A percentile compares a stretch with the other conserved stretches of the same genome.
These are phyloP conservation scores for Echium plantagineum DNA, from an alignment of 257 asterid species.

Conservation along the genomic window DNA sequence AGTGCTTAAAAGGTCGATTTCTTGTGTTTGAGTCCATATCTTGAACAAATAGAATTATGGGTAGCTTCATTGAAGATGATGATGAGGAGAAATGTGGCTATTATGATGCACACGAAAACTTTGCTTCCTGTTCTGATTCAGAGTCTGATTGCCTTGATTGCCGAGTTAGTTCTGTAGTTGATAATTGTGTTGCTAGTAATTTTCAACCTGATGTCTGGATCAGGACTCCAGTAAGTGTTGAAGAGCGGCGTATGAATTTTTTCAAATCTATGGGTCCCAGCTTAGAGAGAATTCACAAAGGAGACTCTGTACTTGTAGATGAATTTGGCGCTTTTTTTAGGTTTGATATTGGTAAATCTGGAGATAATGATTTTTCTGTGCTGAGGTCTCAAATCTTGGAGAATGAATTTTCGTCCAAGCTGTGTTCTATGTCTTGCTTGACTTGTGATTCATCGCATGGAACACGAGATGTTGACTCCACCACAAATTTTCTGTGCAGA, in stretches of 20 bases:
- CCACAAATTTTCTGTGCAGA: slow-evolving; percentile 17
- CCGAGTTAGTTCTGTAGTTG: slow-evolving; percentile 8
- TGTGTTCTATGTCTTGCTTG: slow-evolving; percentile 37
- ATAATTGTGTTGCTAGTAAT: slow-evolving; percentile 18
- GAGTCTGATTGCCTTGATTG: slow-evolving; percentile 14
- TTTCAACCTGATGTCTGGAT: slow-evolving; percentile 49
- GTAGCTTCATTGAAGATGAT: slow-evolving; percentile 30
- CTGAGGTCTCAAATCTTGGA: slow-evolving; percentile 30
- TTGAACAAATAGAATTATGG: slow-evolving; percentile 59
- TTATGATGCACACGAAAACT: slow-evolving; percentile 62
- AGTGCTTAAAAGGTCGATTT: slow-evolving; percentile 29
- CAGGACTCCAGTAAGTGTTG: slow-evolving; percentile 54
- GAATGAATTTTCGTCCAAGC: slow-evolving; percentile 34
- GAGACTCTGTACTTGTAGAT: slow-evolving; percentile 10
- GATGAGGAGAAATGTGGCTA: slow-evolving; percentile 41
- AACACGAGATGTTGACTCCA: slow-evolving; percentile 16
- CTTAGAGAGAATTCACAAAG: slow-evolving; percentile 16
- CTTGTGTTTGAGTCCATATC: slow-evolving; percentile 54
- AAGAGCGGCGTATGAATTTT: slow-evolving; percentile 57
- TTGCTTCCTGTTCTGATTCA: slow-evolving; percentile 22
- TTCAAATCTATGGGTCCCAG: slow-evolving; percentile 41
- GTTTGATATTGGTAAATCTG: slow-evolving; percentile 28
- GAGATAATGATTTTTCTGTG: slow-evolving; percentile 46
- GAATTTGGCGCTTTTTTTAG: slow-evolving; percentile 11
- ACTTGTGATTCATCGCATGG: slow-evolving; percentile 25